Percentiles rank a stretch among this genome's conserved stretches.
Evolutionary conservation across 1,284 basidiomycete species (phyloP).

Genomic region (Apiotrichum gracile): DNA sequence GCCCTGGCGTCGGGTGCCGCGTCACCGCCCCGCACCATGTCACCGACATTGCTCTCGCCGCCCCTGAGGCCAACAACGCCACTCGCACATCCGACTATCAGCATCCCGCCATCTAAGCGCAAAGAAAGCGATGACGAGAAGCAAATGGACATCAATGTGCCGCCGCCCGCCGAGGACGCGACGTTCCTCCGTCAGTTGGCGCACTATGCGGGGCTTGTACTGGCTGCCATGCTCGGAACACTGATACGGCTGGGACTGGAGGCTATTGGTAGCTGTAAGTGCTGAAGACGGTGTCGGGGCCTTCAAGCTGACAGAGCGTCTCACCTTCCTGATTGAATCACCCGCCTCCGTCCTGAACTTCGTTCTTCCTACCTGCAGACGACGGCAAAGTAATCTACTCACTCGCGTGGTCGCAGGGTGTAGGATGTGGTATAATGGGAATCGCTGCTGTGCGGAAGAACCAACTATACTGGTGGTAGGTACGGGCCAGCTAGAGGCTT

Average conservation of each 20-base stretch:
- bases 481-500: slow-evolving; percentile 13
- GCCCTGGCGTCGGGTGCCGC: not conserved
- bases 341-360: too few species aligned
- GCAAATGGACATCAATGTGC: not conserved
- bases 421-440: slow-evolving; percentile 92
- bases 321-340: too few species aligned
- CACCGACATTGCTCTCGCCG: not conserved
- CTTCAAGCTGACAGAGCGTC: too few species aligned
- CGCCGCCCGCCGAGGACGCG: slow-evolving; percentile 21
- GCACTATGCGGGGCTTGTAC: slow-evolving; percentile 59
- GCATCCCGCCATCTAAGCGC: not conserved
- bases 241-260: slow-evolving; percentile 69
- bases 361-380: slow-evolving; percentile 20
- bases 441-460: slow-evolving; percentile 62
- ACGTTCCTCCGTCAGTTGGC: slow-evolving; percentile 23
- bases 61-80: not conserved
- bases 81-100: not conserved
- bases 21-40: not conserved
- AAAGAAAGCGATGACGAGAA: not conserved
- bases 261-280: slow-evolving; percentile 54
- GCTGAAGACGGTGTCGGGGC: not conserved
- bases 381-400: slow-evolving; percentile 69
- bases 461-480: slow-evolving; percentile 67
- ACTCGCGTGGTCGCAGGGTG: slow-evolving; percentile 77
- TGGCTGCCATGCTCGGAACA: slow-evolving; percentile 70